Percentiles rank a stretch among this genome's conserved stretches.
These are phyloP conservation scores for Pichia deserticola DNA, from an alignment of 805 yeast species.

Conservation along the genomic window DNA sequence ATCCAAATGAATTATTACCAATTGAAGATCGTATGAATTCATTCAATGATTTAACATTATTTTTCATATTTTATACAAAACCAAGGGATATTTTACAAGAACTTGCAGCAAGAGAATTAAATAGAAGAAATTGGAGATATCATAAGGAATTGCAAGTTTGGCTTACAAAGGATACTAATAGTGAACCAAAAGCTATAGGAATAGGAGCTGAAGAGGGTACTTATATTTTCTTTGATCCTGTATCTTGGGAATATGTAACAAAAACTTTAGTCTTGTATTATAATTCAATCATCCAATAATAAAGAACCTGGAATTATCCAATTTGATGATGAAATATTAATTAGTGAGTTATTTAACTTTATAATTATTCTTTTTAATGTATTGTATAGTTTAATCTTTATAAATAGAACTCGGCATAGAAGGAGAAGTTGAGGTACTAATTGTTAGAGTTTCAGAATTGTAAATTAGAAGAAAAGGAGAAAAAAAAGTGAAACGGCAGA, in stretches of 20 bases:
- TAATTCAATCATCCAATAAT: slow-evolving; percentile 21
- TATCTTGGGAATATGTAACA: slow-evolving; percentile 90
- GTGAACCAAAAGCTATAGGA: slow-evolving; percentile 65
- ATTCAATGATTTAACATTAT: slow-evolving; percentile 86
- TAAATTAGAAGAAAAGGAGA: too few species aligned
- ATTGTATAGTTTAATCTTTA: too few species aligned
- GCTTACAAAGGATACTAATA: slow-evolving; percentile 88
- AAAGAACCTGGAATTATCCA: too few species aligned
- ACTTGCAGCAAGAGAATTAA: slow-evolving; percentile 84
- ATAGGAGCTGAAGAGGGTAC: slow-evolving; percentile 86
- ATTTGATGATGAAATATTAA: too few species aligned
- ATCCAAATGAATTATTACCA: slow-evolving; percentile 18
- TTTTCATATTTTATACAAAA: slow-evolving; percentile 87
- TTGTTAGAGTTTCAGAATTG: too few species aligned
- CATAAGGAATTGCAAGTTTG: slow-evolving; percentile 94
- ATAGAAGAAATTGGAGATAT: slow-evolving; percentile 92
- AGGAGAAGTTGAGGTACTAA: too few species aligned
- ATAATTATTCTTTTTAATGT: neutral
- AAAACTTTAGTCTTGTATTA: slow-evolving; percentile 53
- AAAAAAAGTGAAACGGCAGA: too few species aligned
- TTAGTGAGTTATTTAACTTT: neutral
- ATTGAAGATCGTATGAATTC: slow-evolving; percentile 39
- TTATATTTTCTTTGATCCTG: slow-evolving; percentile 92
- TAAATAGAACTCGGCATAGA: too few species aligned
- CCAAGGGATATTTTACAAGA: slow-evolving; percentile 93